Evolutionary conservation across 345 rosid species (phyloP).

Genomic region (Ricinus communis): DNA sequence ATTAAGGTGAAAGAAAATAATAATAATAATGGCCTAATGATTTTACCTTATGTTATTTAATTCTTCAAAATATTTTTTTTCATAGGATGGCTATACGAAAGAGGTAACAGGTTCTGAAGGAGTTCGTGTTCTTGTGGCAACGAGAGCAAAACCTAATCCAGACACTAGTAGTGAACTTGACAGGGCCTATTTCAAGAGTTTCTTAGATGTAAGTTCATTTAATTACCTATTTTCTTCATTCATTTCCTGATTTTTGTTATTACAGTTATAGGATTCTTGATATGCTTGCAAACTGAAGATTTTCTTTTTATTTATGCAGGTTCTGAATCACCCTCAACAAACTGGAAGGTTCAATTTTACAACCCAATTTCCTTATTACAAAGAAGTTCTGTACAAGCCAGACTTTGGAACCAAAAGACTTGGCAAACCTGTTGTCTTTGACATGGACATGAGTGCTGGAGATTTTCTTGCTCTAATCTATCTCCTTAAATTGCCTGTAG

Average conservation of each 20-base stretch:
- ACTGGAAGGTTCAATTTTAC: slow-evolving; percentile 71
- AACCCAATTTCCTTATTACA: slow-evolving; percentile 70
- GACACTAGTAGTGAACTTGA: slow-evolving; percentile 50
- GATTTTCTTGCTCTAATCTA: slow-evolving; percentile 81
- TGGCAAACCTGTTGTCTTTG: slow-evolving; percentile 80
- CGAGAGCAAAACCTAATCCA: slow-evolving; percentile 57
- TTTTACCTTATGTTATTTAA: neutral
- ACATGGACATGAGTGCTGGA: slow-evolving; percentile 97
- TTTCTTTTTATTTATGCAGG: slow-evolving; percentile 37
- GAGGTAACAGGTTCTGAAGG: slow-evolving; percentile 57
- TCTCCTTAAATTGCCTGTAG: slow-evolving; percentile 78
- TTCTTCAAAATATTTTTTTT: neutral
- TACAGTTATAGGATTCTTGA: neutral
- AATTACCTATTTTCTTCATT: neutral
- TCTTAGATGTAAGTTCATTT: slow-evolving; percentile 67
- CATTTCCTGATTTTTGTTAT: neutral
- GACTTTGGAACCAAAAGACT: slow-evolving; percentile 44
- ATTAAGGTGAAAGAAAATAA: neutral
- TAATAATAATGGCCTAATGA: neutral
- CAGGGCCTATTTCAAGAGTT: slow-evolving; percentile 66
- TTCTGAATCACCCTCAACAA: slow-evolving; percentile 57
- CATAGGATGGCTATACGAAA: slow-evolving; percentile 83
- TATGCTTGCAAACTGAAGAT: neutral
- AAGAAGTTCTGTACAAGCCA: slow-evolving; percentile 57
- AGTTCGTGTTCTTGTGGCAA: slow-evolving; percentile 78